phyloP scores from a whole-genome alignment of 345 rosid genomes.

The Excoecaria agallocha region DNA sequence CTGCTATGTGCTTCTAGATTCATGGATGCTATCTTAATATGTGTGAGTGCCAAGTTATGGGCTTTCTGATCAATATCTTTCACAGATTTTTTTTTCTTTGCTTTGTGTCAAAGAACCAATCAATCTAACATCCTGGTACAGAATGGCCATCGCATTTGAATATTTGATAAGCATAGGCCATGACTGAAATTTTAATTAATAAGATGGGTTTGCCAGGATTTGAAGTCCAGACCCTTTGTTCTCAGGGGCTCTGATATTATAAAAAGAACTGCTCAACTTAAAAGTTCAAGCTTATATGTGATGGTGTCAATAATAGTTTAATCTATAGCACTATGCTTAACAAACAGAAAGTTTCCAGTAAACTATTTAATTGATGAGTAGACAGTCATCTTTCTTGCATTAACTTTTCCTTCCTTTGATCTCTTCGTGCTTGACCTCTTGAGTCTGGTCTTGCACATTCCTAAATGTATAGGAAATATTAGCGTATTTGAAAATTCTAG shows the following conservation, averaged over 20 bases:
- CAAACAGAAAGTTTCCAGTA: neutral
- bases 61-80: neutral
- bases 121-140: no score
- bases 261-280: no score
- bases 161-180: no score
- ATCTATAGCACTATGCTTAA: neutral
- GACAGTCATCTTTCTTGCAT: neutral
- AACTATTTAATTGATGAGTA: neutral
- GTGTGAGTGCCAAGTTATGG: neutral
- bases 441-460: neutral
- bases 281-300: no score
- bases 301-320: no score
- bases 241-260: no score
- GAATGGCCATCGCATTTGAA: no score
- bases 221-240: no score
- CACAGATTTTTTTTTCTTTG: neutral
- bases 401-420: constrained; percentile 1
- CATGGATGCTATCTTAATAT: neutral
- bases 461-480: neutral
- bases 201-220: no score
- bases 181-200: no score
- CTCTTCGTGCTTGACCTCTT: neutral
- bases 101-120: no score
- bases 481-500: neutral
- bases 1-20: neutral